Conservation (phyloP, 2,329 filamentous ascomycete genomes). For the Colletotrichum filicis region DNA sequence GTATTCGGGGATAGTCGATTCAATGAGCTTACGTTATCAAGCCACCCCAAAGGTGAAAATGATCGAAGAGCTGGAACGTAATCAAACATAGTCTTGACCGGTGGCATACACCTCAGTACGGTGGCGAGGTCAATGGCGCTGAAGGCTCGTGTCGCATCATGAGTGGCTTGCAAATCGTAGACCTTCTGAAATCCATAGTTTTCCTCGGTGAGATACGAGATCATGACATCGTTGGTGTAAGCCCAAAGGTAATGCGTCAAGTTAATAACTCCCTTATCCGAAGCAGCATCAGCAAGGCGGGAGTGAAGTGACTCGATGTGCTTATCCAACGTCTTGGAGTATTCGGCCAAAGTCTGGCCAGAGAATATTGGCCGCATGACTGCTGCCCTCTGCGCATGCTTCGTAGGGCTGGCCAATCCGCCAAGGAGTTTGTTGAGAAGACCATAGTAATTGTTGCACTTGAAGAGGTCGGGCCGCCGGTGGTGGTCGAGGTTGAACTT, state of each 20-base stretch:
- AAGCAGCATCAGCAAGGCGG: constrained; percentile 3
- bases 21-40: constrained; percentile 29
- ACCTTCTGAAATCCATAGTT: constrained; percentile 28
- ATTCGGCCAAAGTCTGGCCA: constrained; percentile 24
- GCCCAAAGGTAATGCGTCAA: constrained; percentile 32
- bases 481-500: constrained; percentile 33
- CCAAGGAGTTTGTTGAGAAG: constrained; percentile 33
- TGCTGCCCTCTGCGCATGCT: constrained; percentile 29
- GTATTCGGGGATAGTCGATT: neutral
- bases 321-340: constrained; percentile 5
- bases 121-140: constrained; percentile 37
- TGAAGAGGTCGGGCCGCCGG: constrained; percentile 30
- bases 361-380: constrained; percentile 35
- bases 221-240: constrained; percentile 37
- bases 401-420: constrained; percentile 17
- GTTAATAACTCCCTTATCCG: neutral
- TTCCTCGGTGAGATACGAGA: constrained; percentile 33
- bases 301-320: constrained; percentile 19
- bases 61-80: constrained; percentile 16
- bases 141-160: constrained; percentile 35
- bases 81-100: constrained; percentile 30
- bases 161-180: constrained; percentile 19
- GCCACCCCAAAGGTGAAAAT: constrained; percentile 35
- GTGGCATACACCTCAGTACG: constrained; percentile 31
- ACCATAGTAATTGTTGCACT: constrained; percentile 36